phyloP scores from a whole-genome alignment of 768 basidiomycete genomes.

The Filobasidium floriforme region DNA sequence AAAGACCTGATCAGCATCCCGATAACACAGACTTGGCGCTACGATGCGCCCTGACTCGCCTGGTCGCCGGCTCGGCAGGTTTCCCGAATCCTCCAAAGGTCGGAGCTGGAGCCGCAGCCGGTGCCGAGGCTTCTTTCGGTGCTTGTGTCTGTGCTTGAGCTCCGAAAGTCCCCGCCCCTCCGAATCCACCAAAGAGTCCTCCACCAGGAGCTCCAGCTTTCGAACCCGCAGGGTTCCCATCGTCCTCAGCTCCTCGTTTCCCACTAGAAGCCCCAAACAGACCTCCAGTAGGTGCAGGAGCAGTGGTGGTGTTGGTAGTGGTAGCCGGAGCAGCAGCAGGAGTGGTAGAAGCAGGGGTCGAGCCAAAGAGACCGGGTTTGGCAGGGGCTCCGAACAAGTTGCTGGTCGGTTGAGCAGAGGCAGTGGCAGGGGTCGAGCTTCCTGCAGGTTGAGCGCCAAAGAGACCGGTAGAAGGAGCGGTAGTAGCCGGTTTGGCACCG shows the following conservation, averaged over 20 bases:
- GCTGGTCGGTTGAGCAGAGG: not conserved
- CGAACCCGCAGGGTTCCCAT: not conserved
- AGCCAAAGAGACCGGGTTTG: not conserved
- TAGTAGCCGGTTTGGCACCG: not conserved
- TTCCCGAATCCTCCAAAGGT: too few relatives aligned
- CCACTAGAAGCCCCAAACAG: not conserved
- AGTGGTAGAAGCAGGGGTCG: not conserved
- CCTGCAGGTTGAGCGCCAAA: not conserved
- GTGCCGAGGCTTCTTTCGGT: constrained; percentile 1
- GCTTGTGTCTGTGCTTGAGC: not conserved
- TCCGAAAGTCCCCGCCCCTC: not conserved
- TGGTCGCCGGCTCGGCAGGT: too few relatives aligned
- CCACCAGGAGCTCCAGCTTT: not conserved
- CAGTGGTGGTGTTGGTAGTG: too few relatives aligned
- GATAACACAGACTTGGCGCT: too few relatives aligned
- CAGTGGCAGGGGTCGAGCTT: not conserved
- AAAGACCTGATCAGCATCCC: too few relatives aligned
- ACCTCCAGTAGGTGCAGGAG: not conserved
- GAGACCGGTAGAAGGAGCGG: constrained; percentile 4
- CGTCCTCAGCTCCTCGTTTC: not conserved
- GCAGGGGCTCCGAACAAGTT: not conserved
- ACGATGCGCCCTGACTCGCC: too few relatives aligned
- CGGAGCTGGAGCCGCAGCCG: not conserved
- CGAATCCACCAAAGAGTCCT: constrained; percentile 16
- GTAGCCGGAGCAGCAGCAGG: not conserved